Base-by-base conservation (phyloP, 352 stramenopile genomes). In the Paralagenidium karlingii region DNA sequence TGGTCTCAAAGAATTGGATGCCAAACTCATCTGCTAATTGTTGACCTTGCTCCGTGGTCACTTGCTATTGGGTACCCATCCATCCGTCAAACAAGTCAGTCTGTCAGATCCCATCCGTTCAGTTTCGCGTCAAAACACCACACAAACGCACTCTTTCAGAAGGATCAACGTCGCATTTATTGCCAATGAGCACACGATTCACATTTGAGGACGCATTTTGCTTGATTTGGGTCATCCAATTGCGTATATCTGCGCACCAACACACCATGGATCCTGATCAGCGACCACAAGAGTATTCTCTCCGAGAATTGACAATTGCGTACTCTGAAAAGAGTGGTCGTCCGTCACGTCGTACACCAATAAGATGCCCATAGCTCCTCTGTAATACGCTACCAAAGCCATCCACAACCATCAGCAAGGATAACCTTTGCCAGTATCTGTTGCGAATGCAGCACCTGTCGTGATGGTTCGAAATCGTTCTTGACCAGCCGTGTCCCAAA, bases 101-200 rank as follows among this genome's bases (percentile, higher is more conserved):
- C 40, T 45, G 51, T 31, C 24, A 55, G 11, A 30, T 18, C 29
- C 21, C 20, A 21, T 20, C 27, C 11, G 27, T 16, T 5, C 15
- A 21, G 24, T 51, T 40, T 22, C 44, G 39, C 15, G 40, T 31
- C 3, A 36, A 11, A 15, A 16, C 9, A 32, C 22, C 24, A 9
- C 5, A 24, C 21, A n/a, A 31, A 60, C 74, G 43, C 47, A 97
- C 89, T 55, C 96, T 87, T 51, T 98, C 83, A 8, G 87, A 94
- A n/a, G 70, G 61, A 48, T 97, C 80, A 15, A 99, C 79, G 68
- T 99, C 96, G 49, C 85, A 97, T 67, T 99, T 99, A 82, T 99
- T 99, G 36, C 95, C 96, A 20, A 99, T 94, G 8, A 99, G 71
- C 28, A 99, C 93, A 67, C 98, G 99, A 73, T 98, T 98, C 19